A percentile compares a stretch with the other conserved stretches of the same genome.
These are phyloP conservation scores for Castanea sativa DNA, from an alignment of 306 rosid genomes.

Conservation along the genomic window DNA sequence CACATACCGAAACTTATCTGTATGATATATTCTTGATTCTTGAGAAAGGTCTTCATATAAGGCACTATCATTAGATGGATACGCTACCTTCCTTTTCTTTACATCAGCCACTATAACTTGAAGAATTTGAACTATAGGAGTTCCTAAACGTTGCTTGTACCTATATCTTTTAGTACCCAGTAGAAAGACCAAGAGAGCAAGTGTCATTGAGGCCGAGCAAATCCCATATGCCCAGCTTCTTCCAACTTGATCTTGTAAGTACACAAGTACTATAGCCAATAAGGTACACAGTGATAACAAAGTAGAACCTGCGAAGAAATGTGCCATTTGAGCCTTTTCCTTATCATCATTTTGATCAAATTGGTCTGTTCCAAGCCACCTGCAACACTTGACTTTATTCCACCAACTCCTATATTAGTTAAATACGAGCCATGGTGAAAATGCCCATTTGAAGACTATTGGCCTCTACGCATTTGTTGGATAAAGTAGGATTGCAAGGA, in stretches of 20 bases:
- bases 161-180: conserved; percentile 4
- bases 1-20: background rate
- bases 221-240: background rate
- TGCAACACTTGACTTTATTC: background rate
- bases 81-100: conserved; percentile 1
- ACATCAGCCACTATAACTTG: background rate
- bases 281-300: background rate
- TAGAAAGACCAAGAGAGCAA: background rate
- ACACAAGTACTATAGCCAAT: background rate
- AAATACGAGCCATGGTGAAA: background rate
- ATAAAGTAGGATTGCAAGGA: background rate
- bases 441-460: background rate
- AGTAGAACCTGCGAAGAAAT: background rate
- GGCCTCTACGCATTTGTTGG: background rate
- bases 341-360: conserved; percentile 2
- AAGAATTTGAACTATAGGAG: background rate
- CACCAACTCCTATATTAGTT: background rate
- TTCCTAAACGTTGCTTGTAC: background rate
- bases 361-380: background rate
- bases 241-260: background rate
- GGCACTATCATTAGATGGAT: background rate
- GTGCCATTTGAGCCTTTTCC: background rate
- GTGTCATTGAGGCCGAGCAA: background rate
- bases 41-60: background rate
- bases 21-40: background rate